Conservation (phyloP, 1,139 yeast genomes). For the Magnusiomyces magnusii region DNA sequence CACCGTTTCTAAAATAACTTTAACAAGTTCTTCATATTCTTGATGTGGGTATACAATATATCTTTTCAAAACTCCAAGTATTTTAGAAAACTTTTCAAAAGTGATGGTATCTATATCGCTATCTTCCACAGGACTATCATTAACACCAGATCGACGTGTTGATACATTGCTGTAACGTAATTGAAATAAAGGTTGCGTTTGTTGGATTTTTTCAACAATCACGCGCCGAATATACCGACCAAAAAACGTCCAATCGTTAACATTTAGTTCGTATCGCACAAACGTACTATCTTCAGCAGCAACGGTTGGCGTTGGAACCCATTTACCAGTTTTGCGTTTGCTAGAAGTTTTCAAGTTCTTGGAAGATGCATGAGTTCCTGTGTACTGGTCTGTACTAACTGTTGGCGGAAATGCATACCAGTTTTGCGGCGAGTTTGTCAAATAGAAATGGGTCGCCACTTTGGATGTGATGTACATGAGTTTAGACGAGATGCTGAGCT, state of each 20-base stretch:
- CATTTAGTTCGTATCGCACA: neutral
- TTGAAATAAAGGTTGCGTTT: neutral
- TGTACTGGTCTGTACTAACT: neutral
- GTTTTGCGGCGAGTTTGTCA: slow-evolving; percentile 12
- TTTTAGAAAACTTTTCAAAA: neutral
- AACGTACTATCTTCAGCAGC: slow-evolving; percentile 13
- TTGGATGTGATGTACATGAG: slow-evolving; percentile 6
- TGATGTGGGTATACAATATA: slow-evolving; percentile 23
- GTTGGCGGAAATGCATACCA: slow-evolving; percentile 11
- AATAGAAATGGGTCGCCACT: slow-evolving; percentile 13
- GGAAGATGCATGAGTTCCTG: neutral
- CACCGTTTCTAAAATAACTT: slow-evolving; percentile 9
- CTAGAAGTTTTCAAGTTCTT: neutral
- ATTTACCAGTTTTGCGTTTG: slow-evolving; percentile 1
- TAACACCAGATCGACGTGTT: slow-evolving; percentile 6
- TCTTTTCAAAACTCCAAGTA: slow-evolving; percentile 16
- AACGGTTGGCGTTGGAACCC: slow-evolving; percentile 9
- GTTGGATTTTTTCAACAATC: neutral
- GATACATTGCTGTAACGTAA: neutral
- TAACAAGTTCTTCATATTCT: slow-evolving; percentile 18
- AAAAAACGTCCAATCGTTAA: neutral
- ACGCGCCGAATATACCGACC: neutral
- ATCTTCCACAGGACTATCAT: slow-evolving; percentile 9
- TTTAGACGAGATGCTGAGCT: neutral
- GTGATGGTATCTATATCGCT: slow-evolving; percentile 1